Base-by-base conservation (phyloP, 305 asterid genomes). In the Nicotiana rustica region DNA sequence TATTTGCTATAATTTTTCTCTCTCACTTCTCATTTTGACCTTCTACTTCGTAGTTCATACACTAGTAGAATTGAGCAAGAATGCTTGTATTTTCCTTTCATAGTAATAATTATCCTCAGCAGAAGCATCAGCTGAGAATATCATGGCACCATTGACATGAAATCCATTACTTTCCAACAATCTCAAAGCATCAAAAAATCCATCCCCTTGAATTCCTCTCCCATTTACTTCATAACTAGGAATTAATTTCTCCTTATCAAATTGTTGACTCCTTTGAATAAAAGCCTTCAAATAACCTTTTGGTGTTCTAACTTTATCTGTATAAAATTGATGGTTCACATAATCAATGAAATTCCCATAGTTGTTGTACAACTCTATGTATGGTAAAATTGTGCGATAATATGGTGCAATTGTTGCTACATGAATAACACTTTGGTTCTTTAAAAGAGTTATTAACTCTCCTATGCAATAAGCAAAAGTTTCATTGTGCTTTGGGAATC, bases 91-190 rank as follows among this genome's bases (percentile, higher is more conserved):
- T 56, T 83, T 85, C 0, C 38, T 87, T 88, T 92, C 95, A 64
- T 89, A 91, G 78, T 90, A 88, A 59, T 15, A 92, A 0, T 88
- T 87, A 80, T 82, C 69, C 5, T 88, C 79, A 6, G 77, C 78
- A 18, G 97, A 92, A 82, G 97, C 97, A 88, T 92, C 95, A n/a
- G 97, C 97, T 0, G 95, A 92, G 88, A 81, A 92, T 57, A 92
- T 88, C 97, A 92, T 92, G 2, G 87, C 89, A 35, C 97, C 97
- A 82, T 84, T 83, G 6, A 92, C 68, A 18, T 81, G 86, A 79
- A 87, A 87, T 3, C 91, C 95, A 69, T 85, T 80, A 18, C 85
- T 84, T 79, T 90, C 89, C 84, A 92, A 60, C 71, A 89, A 31
- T 25, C 71, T 64, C 82, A 92, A 71, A 5, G 94, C 95, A 31